These are phyloP conservation scores for Lathyrus tuberosus DNA, from an alignment of 306 rosid species.

Conservation along the genomic window DNA sequence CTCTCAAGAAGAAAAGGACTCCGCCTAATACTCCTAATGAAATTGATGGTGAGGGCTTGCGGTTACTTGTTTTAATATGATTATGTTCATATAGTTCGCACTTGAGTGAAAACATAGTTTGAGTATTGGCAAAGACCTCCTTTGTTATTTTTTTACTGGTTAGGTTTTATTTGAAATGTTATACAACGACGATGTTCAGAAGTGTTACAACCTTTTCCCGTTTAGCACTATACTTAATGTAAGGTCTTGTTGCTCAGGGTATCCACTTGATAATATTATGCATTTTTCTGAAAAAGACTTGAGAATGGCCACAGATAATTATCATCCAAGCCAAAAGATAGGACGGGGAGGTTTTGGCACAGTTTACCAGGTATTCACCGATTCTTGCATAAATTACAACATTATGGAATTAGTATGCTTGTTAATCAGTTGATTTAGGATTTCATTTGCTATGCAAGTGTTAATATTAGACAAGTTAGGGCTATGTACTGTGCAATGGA, in stretches of 20 bases:
- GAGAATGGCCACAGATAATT: constrained; percentile 76
- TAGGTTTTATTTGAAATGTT: neutral
- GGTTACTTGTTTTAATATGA: neutral
- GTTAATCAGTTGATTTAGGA: constrained; percentile 31
- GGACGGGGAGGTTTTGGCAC: constrained; percentile 97
- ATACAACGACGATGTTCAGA: constrained; percentile 12
- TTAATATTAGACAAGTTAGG: neutral
- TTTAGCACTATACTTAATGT: constrained; percentile 26
- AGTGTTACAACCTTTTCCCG: constrained; percentile 5
- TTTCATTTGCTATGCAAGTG: constrained; percentile 21
- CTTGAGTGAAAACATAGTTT: constrained; percentile 19
- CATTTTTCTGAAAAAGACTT: constrained; percentile 68
- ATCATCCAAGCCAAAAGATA: constrained; percentile 68
- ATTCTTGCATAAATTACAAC: constrained; percentile 24
- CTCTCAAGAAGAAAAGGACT: constrained; percentile 43
- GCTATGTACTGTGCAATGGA: neutral
- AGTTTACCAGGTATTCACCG: constrained; percentile 75
- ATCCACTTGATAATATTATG: constrained; percentile 59
- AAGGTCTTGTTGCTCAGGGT: constrained; percentile 52
- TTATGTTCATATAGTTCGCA: constrained; percentile 16
- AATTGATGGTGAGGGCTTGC: constrained; percentile 61
- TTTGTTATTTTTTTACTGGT: constrained; percentile 31
- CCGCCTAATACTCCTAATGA: constrained; percentile 46
- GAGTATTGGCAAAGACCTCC: constrained; percentile 20
- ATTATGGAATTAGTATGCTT: constrained; percentile 30